Percentiles rank a stretch among this genome's conserved stretches.
Conservation (phyloP, 768 basidiomycete species). For the Mycena indigotica region DNA sequence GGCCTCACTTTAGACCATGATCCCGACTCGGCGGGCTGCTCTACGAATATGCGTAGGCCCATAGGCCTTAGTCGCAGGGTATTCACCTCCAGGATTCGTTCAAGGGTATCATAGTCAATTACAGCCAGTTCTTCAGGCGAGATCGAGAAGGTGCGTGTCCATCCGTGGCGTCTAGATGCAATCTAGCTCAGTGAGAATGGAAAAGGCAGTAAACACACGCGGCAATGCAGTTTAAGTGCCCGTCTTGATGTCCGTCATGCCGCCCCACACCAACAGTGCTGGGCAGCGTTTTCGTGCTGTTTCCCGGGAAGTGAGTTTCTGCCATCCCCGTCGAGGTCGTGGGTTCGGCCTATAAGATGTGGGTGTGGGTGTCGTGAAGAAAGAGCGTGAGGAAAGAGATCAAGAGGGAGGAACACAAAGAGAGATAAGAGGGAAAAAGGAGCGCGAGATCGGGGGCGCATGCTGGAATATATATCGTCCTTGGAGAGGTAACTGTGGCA, state of each 20-base stretch:
- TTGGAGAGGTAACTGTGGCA: slow-evolving; percentile 18
- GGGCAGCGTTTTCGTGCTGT: slow-evolving; percentile 23
- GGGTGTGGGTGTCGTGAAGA: slow-evolving; percentile 10
- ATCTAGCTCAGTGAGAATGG: not conserved
- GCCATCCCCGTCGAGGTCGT: slow-evolving; percentile 15
- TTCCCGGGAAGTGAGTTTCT: slow-evolving; percentile 20
- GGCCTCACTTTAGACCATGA: slow-evolving; percentile 25
- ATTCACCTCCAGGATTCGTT: slow-evolving; percentile 27
- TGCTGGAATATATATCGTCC: not conserved
- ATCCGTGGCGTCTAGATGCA: slow-evolving; percentile 26
- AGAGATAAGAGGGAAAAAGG: slow-evolving; percentile 10
- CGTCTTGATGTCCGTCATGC: slow-evolving; percentile 25
- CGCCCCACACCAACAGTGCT: slow-evolving; percentile 22
- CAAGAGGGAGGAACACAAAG: too few species aligned
- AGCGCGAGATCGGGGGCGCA: not conserved
- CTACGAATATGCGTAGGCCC: slow-evolving; percentile 26
- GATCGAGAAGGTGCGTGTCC: slow-evolving; percentile 27
- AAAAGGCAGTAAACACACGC: slow-evolving; percentile 9
- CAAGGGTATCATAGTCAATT: slow-evolving; percentile 27
- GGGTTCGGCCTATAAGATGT: slow-evolving; percentile 15
- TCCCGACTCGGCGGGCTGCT: slow-evolving; percentile 26
- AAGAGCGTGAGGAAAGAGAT: slow-evolving; percentile 4
- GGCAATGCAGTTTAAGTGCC: slow-evolving; percentile 23
- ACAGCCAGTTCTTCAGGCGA: slow-evolving; percentile 24
- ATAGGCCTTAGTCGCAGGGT: slow-evolving; percentile 28